Evolutionary conservation across 805 yeast genomes (phyloP).

Genomic region (Wickerhamomyces mucosus): DNA sequence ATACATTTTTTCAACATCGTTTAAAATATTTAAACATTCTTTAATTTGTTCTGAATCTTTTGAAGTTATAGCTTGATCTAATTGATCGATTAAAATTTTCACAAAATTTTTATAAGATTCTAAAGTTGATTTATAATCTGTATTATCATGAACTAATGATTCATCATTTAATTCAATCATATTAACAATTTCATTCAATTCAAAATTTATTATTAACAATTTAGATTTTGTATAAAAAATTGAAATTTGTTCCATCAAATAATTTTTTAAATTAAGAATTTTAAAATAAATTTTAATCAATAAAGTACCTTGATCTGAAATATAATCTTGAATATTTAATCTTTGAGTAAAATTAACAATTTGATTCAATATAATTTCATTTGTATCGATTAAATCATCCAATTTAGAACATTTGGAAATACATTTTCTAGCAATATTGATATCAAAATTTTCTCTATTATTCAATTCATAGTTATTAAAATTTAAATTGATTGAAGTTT

Average conservation of each 20-base stretch:
- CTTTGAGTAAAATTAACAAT: constrained; percentile 29
- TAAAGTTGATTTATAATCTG: constrained; percentile 33
- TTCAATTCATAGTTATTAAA: constrained; percentile 9
- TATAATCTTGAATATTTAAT: constrained; percentile 12
- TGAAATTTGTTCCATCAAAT: constrained; percentile 41
- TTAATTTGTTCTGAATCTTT: constrained; percentile 49
- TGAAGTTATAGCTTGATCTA: constrained; percentile 41
- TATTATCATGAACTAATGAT: constrained; percentile 15
- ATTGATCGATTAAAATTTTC: constrained; percentile 44
- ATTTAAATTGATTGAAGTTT: constrained; percentile 19
- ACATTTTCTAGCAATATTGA: constrained; percentile 45
- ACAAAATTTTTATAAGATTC: constrained; percentile 50
- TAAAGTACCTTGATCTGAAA: constrained; percentile 17
- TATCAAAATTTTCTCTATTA: constrained; percentile 32
- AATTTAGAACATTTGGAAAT: constrained; percentile 37
- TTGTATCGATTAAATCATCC: constrained; percentile 30
- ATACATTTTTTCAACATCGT: constrained; percentile 69
- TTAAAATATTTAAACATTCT: constrained; percentile 59
- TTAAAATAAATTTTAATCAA: constrained; percentile 19
- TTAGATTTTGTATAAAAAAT: constrained; percentile 58
- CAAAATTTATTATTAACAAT: constrained; percentile 54
- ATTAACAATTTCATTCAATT: constrained; percentile 34
- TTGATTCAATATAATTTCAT: constrained; percentile 39
- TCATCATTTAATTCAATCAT: constrained; percentile 15
- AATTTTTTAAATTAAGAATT: constrained; percentile 39